Percentiles rank a stretch among this genome's conserved stretches.
These are phyloP conservation scores for Citrus reticulata DNA, from an alignment of 345 rosid species.

Conservation along the genomic window DNA sequence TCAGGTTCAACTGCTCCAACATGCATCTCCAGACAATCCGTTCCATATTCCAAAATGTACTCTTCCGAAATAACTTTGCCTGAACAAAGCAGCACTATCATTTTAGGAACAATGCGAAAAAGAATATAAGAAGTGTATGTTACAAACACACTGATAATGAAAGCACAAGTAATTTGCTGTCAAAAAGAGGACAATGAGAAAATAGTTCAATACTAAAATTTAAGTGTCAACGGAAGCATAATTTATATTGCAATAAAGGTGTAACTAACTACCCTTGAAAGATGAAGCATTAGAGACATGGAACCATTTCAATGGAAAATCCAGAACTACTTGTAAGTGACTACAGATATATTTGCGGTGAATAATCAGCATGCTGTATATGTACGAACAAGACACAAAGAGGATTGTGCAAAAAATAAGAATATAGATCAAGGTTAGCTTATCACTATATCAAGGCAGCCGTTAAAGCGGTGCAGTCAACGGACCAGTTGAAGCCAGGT, in stretches of 20 bases:
- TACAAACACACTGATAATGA: background rate
- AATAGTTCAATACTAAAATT: background rate
- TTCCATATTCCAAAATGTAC: constrained; percentile 83
- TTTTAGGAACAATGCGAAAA: background rate
- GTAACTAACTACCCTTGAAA: background rate
- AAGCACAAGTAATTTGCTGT: background rate
- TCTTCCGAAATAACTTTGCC: constrained; percentile 88
- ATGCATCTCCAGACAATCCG: constrained; percentile 88
- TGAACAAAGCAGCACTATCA: constrained; percentile 12
- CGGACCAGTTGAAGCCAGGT: background rate
- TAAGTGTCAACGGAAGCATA: background rate
- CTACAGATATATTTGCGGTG: background rate
- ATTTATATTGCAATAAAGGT: background rate
- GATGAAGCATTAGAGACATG: background rate
- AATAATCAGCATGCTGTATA: background rate
- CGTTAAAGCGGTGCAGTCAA: background rate
- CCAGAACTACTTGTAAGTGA: background rate
- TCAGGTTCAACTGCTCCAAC: constrained; percentile 78
- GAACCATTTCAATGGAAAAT: background rate
- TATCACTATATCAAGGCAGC: background rate
- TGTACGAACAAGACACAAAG: background rate
- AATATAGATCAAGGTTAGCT: background rate
- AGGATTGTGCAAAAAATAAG: background rate
- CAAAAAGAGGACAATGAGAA: background rate
- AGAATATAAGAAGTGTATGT: background rate